Evolutionary conservation across 2,329 filamentous ascomycete species (phyloP), one percentile per base, ranked within the genome.

Genomic region (Curvularia eragrostidis): DNA sequence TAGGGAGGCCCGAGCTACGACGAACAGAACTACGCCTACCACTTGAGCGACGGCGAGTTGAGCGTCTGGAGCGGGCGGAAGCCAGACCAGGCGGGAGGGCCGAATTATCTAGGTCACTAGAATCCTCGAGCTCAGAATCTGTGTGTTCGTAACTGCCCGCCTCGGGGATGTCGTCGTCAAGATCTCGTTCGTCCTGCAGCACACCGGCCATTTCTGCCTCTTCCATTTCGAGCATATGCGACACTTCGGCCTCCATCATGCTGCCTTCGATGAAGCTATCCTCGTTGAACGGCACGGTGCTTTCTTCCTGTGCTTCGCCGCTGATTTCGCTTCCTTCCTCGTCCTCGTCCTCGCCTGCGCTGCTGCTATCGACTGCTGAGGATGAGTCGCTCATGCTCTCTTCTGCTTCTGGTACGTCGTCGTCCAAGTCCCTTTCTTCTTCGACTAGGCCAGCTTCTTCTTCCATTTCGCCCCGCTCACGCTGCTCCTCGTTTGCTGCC

Each of bases 91-190:
- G 52, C 19, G 61, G 56, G 9, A 59, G 38, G 15, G 39, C 52
- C n/a, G 61, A 63, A n/a, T 51, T 54, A 24, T 69, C 71, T 2
- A 66, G 59, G 32, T 72, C 70, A 24, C 66, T 69, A 10, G 66
- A 67, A 57, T 82, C 80, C 51, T 82, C 80, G 1, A 80, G 63
- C 59, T 84, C 82, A 12, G 82, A 83, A 62, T 84, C 82, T 3
- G 82, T 84, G 62, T 84, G 82, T 65, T 84, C 79, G 62, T 84
- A 84, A 62, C 78, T 81, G 21, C 82, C 82, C 4, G 81, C 82
- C 62, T 84, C 82, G 0, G 81, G 82, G 21, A 84, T 75, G 58
- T 81, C 81, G 52, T 83, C 81, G 63, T 84, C 82, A 7, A 82
- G 63, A 51, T 82, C 80, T 41, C 80, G 75, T 59, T 81, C 79